phyloP scores from a whole-genome alignment of 1,284 basidiomycete species.

The Cutaneotrichosporon mucoides region DNA sequence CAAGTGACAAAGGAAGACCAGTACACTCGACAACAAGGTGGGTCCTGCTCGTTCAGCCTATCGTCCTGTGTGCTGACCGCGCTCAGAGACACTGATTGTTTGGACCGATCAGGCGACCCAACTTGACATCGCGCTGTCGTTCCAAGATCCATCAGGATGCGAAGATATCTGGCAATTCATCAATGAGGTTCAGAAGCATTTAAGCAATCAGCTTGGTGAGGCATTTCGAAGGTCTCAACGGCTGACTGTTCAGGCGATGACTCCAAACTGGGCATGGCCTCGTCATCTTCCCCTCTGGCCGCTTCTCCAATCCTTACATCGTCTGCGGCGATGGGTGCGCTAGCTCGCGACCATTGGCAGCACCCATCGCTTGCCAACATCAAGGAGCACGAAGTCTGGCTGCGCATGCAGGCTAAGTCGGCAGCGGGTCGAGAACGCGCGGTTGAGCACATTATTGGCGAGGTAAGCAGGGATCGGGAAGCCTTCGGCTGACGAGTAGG shows the following conservation, averaged over 20 bases:
- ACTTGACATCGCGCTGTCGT: conserved; percentile 91
- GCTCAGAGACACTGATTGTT: conserved; percentile 88
- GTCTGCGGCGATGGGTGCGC: conserved; percentile 8
- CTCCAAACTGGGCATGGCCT: conserved; percentile 25
- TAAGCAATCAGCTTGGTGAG: conserved; percentile 35
- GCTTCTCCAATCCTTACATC: conserved; percentile 36
- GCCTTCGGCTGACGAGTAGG: conserved; percentile 50
- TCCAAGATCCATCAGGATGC: conserved; percentile 94
- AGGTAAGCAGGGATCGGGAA: conserved; percentile 18
- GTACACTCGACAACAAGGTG: conserved; percentile 88
- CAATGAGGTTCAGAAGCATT: conserved; percentile 73
- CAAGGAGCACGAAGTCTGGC: conserved; percentile 41
- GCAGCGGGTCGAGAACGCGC: conserved; percentile 60
- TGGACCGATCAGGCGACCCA: conserved; percentile 92
- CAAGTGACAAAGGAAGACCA: conserved; percentile 61
- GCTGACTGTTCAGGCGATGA: conserved; percentile 22
- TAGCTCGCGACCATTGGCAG: conserved; percentile 28
- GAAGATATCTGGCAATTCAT: conserved; percentile 98
- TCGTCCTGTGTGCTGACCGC: neutral
- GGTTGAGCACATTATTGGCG: conserved; percentile 65
- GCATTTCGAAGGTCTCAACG: too few relatives aligned
- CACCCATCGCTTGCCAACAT: conserved; percentile 40
- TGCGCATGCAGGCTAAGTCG: conserved; percentile 44
- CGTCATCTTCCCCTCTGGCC: conserved; percentile 40
- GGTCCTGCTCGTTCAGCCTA: conserved; percentile 28